Conservation (phyloP, 2,329 filamentous ascomycete species). For the Lizonia empirigonia region DNA sequence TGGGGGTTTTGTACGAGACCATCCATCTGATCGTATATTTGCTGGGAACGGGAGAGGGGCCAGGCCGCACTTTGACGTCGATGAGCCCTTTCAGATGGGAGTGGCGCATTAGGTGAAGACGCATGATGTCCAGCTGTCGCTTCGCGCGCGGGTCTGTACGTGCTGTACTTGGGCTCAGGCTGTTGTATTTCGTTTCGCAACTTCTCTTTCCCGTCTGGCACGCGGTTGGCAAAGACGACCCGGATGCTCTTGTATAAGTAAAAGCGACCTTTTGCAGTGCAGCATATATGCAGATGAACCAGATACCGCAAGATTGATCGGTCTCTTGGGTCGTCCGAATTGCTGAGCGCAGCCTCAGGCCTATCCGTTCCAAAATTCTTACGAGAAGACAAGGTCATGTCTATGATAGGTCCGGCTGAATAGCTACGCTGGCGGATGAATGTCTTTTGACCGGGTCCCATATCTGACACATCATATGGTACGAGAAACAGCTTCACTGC, state of each 20-base stretch:
- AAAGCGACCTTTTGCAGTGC: constrained; percentile 78
- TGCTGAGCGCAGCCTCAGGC: constrained; percentile 59
- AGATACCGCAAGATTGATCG: constrained; percentile 85
- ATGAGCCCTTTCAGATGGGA: constrained; percentile 34
- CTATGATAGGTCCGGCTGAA: constrained; percentile 82
- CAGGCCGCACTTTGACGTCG: constrained; percentile 43
- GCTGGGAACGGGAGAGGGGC: constrained; percentile 35
- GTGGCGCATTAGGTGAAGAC: constrained; percentile 28
- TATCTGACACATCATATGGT: constrained; percentile 88
- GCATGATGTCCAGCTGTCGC: constrained; percentile 30
- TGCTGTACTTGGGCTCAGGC: constrained; percentile 83
- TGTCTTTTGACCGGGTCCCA: constrained; percentile 93
- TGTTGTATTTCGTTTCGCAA: constrained; percentile 87
- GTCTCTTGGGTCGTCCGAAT: constrained; percentile 58
- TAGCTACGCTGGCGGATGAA: constrained; percentile 95
- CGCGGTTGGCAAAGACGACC: constrained; percentile 94
- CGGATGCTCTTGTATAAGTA: constrained; percentile 92
- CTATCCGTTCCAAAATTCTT: constrained; percentile 59
- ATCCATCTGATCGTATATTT: constrained; percentile 36
- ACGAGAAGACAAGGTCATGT: constrained; percentile 62
- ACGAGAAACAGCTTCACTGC: constrained; percentile 95
- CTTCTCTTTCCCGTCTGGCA: constrained; percentile 93
- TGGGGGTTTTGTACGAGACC: constrained; percentile 31
- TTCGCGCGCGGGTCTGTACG: constrained; percentile 72
- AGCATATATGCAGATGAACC: constrained; percentile 92